These are phyloP conservation scores for Plicaturopsis crispa DNA, from an alignment of 768 basidiomycete species.

Conservation along the genomic window DNA sequence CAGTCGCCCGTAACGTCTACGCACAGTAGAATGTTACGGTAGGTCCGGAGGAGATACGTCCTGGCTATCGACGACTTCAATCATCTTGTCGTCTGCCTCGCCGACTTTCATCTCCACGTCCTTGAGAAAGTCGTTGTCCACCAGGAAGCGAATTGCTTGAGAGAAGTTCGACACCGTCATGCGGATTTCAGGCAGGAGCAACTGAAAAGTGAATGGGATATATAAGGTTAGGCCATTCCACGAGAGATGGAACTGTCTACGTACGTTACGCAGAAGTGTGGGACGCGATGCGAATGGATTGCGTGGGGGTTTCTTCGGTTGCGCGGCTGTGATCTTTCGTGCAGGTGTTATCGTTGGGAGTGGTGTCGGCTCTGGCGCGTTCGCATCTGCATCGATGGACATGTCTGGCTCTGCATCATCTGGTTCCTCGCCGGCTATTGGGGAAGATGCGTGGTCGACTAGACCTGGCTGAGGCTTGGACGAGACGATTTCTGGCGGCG, in stretches of 20 bases:
- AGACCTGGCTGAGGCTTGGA: conserved; percentile 32
- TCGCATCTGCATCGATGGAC: too few species aligned
- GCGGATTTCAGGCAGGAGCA: conserved; percentile 80
- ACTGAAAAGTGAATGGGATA: conserved; percentile 42
- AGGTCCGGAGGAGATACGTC: too few species aligned
- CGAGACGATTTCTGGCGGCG: conserved; percentile 49
- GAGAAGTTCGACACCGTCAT: conserved; percentile 88
- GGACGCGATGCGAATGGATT: conserved; percentile 66
- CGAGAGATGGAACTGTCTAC: conserved; percentile 13
- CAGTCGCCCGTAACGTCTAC: too few species aligned
- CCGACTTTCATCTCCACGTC: conserved; percentile 79
- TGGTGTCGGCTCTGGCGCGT: neutral
- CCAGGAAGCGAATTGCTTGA: conserved; percentile 85
- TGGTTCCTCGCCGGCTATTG: too few species aligned
- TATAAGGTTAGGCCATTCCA: conserved; percentile 4
- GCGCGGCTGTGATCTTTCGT: conserved; percentile 20
- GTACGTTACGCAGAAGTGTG: conserved; percentile 73
- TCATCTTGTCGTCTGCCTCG: conserved; percentile 55
- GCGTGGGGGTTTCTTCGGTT: conserved; percentile 42
- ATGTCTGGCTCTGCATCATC: conserved; percentile 3
- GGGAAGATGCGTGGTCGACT: conserved; percentile 7
- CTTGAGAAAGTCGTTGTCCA: conserved; percentile 80
- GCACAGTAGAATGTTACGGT: too few species aligned
- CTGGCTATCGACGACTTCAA: conserved; percentile 57
- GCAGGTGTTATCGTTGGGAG: neutral